phyloP scores from a whole-genome alignment of 768 basidiomycete genomes.

The Phanerochaete carnosa region DNA sequence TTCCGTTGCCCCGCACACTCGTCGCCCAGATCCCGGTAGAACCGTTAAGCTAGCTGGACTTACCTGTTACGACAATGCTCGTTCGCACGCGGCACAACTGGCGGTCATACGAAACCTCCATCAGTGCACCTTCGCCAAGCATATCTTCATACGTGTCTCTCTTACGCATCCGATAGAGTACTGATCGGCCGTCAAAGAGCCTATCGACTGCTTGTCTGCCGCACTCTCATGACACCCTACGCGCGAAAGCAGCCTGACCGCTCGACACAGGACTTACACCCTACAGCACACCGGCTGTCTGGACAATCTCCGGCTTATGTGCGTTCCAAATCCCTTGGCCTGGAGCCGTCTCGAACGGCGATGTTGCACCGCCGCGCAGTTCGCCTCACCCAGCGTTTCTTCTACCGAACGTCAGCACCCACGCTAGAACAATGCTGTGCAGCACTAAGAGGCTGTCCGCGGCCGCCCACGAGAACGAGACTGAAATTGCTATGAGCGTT shows the following conservation, averaged over 20 bases:
- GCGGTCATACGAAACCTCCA: not conserved
- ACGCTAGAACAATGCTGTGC: not conserved
- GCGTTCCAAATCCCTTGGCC: not conserved
- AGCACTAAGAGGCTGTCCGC: too few species aligned
- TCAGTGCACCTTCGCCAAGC: not conserved
- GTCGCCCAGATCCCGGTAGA: not conserved
- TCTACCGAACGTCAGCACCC: not conserved
- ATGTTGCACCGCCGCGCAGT: not conserved
- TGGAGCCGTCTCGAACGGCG: conserved; percentile 1
- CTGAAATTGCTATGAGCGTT: too few species aligned
- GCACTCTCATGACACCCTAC: not conserved
- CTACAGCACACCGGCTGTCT: not conserved
- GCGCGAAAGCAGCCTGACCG: not conserved
- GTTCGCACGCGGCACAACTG: not conserved
- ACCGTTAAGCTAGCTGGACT: not conserved
- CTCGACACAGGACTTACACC: not conserved
- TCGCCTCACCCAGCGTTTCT: not conserved
- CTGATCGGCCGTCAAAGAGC: not conserved
- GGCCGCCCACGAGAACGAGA: too few species aligned
- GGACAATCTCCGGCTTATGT: not conserved
- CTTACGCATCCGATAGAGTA: too few species aligned
- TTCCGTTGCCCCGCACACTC: not conserved
- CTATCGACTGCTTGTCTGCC: not conserved
- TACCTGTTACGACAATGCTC: not conserved
- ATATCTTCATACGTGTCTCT: too few species aligned